Conservation (phyloP, 768 basidiomycete species). For the Macrolepiota fuliginosa region DNA sequence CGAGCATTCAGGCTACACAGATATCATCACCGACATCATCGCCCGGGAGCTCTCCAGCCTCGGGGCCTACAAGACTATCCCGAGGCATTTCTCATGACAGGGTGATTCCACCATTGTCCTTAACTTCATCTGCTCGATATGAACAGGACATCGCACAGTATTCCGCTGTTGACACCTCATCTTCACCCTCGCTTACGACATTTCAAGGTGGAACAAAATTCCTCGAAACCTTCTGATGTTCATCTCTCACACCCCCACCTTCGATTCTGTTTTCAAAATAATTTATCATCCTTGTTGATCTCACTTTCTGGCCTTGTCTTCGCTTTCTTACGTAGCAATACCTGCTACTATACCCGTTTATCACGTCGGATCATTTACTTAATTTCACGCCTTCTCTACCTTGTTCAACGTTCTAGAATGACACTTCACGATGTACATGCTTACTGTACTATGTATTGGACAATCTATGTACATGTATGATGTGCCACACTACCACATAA, state of each 20-base stretch:
- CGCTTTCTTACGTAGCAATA: neutral
- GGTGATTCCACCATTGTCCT: neutral
- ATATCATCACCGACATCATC: conserved; percentile 9
- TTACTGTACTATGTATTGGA: neutral
- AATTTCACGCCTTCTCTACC: neutral
- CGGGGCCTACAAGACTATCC: neutral
- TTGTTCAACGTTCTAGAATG: neutral
- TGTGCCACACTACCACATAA: neutral
- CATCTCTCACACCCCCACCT: neutral
- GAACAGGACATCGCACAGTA: neutral
- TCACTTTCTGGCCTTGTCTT: neutral
- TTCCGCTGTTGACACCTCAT: neutral
- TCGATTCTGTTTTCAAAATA: neutral
- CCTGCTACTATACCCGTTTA: neutral
- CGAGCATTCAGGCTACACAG: neutral
- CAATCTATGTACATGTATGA: neutral
- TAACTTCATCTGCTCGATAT: neutral
- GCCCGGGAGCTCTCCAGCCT: neutral
- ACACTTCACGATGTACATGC: neutral
- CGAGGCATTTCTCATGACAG: neutral
- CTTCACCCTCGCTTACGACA: neutral
- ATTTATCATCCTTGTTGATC: neutral
- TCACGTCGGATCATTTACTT: neutral
- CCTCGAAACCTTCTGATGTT: neutral
- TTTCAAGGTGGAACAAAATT: conserved; percentile 10